These are phyloP conservation scores for Pistacia atlantica DNA, from an alignment of 345 rosid genomes.

Conservation along the genomic window DNA sequence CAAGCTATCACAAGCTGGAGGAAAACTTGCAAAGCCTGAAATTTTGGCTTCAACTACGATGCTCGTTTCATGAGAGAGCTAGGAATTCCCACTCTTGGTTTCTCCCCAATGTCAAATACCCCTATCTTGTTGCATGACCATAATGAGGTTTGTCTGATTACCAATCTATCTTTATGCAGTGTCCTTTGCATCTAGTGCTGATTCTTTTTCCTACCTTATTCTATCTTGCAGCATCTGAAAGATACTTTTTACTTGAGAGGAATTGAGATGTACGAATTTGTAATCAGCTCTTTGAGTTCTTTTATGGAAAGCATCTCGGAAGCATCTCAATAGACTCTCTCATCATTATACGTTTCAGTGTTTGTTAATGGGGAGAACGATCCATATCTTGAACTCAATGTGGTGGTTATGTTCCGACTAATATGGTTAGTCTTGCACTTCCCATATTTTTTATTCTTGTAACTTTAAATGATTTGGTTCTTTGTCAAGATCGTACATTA, in stretches of 20 bases:
- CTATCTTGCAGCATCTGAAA: slow-evolving; percentile 58
- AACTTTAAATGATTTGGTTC: not conserved
- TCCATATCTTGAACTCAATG: not conserved
- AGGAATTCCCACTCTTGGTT: slow-evolving; percentile 82
- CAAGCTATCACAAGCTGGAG: slow-evolving; percentile 73
- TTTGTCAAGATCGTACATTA: not conserved
- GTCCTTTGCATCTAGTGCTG: slow-evolving; percentile 2
- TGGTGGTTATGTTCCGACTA: not conserved
- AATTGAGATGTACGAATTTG: slow-evolving; percentile 72
- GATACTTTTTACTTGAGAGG: slow-evolving; percentile 76
- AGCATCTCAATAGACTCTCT: slow-evolving; percentile 31
- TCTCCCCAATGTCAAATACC: slow-evolving; percentile 86
- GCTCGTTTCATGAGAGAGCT: slow-evolving; percentile 58
- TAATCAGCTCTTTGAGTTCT: slow-evolving; percentile 68
- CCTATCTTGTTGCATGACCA: slow-evolving; percentile 89
- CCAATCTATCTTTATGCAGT: not conserved
- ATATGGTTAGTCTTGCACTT: slow-evolving; percentile 6
- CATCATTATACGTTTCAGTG: not conserved
- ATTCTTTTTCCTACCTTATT: slow-evolving; percentile 4
- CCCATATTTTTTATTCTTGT: not conserved
- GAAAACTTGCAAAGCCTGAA: slow-evolving; percentile 80
- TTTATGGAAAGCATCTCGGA: slow-evolving; percentile 51
- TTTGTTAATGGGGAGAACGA: not conserved
- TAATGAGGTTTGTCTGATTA: slow-evolving; percentile 63
- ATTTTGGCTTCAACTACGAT: slow-evolving; percentile 92